A percentile compares a stretch with the other conserved stretches of the same genome.
Evolutionary conservation across 2,329 filamentous ascomycete genomes (phyloP).

Genomic region (Orbilia blumenaviensis): DNA sequence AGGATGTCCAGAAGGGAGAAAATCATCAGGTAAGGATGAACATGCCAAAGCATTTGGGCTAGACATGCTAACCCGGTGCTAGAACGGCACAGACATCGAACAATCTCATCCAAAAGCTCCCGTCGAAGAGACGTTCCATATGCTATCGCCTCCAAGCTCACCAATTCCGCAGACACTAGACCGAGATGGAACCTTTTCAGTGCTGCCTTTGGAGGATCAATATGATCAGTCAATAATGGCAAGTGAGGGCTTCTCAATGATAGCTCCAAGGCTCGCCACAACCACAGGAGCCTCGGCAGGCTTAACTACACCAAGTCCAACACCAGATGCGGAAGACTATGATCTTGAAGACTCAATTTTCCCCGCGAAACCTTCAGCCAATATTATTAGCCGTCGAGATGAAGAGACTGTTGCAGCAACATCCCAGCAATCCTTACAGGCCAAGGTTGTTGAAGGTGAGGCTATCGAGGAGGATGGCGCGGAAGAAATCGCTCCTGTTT

Average conservation of each 20-base stretch:
- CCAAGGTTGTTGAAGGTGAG: neutral
- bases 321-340: conserved; percentile 30
- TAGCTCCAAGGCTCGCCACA: conserved; percentile 17
- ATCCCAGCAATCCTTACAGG: neutral
- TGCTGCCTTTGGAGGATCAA: conserved; percentile 4
- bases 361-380: neutral
- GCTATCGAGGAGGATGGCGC: neutral
- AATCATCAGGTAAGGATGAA: neutral
- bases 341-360: neutral
- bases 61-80: neutral
- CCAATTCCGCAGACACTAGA: conserved; percentile 3
- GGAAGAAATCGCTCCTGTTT: conserved; percentile 21
- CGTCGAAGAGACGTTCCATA: conserved; percentile 36
- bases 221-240: conserved; percentile 35
- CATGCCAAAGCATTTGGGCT: conserved; percentile 13
- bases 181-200: neutral
- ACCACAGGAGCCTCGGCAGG: neutral
- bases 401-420: neutral
- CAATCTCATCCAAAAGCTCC: neutral
- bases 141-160: conserved; percentile 46
- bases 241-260: conserved; percentile 52
- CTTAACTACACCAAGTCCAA: conserved; percentile 37
- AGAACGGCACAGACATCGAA: conserved; percentile 6
- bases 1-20: neutral
- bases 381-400: neutral